phyloP scores from a whole-genome alignment of 139 green algal genomes.

The Chara braunii region DNA sequence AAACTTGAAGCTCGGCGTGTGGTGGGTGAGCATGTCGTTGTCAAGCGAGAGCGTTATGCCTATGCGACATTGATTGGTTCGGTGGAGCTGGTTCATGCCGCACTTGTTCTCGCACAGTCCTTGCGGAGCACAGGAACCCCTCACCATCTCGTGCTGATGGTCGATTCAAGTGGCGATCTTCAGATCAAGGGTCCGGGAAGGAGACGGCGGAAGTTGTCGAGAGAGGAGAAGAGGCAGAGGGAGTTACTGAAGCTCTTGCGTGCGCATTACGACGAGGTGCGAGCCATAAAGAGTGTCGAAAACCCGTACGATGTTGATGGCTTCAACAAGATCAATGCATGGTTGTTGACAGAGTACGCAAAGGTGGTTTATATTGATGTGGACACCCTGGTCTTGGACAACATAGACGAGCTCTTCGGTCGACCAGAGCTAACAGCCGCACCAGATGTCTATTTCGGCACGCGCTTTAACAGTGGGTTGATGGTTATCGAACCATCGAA shows the following conservation, averaged over 20 bases:
- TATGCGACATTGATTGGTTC: slow-evolving; percentile 27
- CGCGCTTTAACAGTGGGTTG: slow-evolving; percentile 30
- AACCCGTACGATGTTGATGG: slow-evolving; percentile 30
- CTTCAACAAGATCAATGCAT: slow-evolving; percentile 37
- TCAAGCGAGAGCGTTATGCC: slow-evolving; percentile 6
- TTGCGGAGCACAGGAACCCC: slow-evolving; percentile 17
- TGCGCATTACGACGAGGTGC: slow-evolving; percentile 22
- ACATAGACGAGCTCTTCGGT: slow-evolving; percentile 32
- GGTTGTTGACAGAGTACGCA: slow-evolving; percentile 24
- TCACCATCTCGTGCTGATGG: slow-evolving; percentile 36
- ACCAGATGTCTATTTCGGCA: slow-evolving; percentile 28
- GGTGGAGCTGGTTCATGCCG: slow-evolving; percentile 18
- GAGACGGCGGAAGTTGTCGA: no score
- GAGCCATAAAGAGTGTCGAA: slow-evolving; percentile 15
- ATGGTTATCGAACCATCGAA: slow-evolving; percentile 17
- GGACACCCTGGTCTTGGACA: slow-evolving; percentile 28
- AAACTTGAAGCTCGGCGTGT: not conserved
- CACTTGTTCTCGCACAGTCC: slow-evolving; percentile 19
- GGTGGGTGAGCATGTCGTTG: slow-evolving; percentile 5
- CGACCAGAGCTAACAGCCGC: slow-evolving; percentile 20
- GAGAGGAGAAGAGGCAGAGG: no score
- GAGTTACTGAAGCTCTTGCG: no score
- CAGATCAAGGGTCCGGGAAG: no score
- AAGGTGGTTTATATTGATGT: slow-evolving; percentile 39
- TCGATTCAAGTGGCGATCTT: no score